Percentiles rank a stretch among this genome's conserved stretches.
Conservation (phyloP, 1,284 basidiomycete genomes). For the Pisolithus thermaeus region DNA sequence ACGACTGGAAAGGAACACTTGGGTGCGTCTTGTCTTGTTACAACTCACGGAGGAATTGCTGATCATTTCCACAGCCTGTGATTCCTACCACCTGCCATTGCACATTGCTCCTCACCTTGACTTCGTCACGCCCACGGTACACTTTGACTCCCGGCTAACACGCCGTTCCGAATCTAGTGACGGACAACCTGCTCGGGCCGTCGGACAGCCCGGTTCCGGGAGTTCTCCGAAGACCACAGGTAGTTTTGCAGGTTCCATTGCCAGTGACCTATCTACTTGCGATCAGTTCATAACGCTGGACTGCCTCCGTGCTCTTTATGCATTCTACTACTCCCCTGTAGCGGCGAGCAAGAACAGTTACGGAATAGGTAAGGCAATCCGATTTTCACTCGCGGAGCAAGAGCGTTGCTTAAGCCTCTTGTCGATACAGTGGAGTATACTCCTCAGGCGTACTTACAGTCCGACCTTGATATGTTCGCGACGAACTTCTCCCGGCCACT, state of each 20-base stretch:
- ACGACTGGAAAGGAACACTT: slow-evolving; percentile 34
- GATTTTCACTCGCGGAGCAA: too few species aligned
- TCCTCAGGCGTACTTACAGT: slow-evolving; percentile 31
- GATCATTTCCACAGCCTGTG: slow-evolving; percentile 17
- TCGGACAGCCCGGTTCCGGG: slow-evolving; percentile 13
- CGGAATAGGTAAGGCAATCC: too few species aligned
- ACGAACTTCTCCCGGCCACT: slow-evolving; percentile 4
- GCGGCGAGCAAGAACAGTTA: slow-evolving; percentile 25
- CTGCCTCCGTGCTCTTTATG: slow-evolving; percentile 34
- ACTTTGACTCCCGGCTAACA: slow-evolving; percentile 21
- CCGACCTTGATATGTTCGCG: slow-evolving; percentile 44
- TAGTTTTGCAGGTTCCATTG: not conserved
- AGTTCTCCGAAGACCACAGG: slow-evolving; percentile 20
- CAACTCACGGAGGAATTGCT: slow-evolving; percentile 11
- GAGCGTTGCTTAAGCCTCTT: too few species aligned
- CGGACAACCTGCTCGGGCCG: not conserved
- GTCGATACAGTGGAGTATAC: too few species aligned
- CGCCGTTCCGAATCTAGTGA: slow-evolving; percentile 7
- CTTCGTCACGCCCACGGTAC: slow-evolving; percentile 21
- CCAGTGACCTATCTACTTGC: slow-evolving; percentile 26
- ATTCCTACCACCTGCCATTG: slow-evolving; percentile 22
- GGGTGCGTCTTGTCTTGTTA: slow-evolving; percentile 23
- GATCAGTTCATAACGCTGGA: slow-evolving; percentile 30
- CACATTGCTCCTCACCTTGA: slow-evolving; percentile 26
- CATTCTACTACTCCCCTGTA: slow-evolving; percentile 21